A percentile compares a stretch with the other conserved stretches of the same genome.
Conservation (phyloP, 352 stramenopile species). For the Elongisporangium undulatum region DNA sequence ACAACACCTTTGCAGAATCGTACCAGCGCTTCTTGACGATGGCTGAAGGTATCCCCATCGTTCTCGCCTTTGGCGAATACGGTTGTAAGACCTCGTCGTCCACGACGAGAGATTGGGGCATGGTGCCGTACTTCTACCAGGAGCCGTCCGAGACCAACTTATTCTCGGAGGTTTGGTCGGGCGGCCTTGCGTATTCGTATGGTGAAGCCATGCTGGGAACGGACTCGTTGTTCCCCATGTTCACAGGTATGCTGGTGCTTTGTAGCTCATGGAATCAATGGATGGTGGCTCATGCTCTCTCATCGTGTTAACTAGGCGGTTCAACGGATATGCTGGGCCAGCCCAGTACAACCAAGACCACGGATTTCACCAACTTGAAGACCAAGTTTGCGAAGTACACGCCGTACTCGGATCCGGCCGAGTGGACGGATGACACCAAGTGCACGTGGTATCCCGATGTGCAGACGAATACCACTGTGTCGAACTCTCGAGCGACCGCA, state of each 20-base stretch:
- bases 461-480: slow-evolving; percentile 47
- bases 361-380: slow-evolving; percentile 77
- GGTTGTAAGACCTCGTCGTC: slow-evolving; percentile 57
- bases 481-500: slow-evolving; percentile 46
- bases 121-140: slow-evolving; percentile 80
- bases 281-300: slow-evolving; percentile 5
- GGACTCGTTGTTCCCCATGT: slow-evolving; percentile 78
- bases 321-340: slow-evolving; percentile 56
- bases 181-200: slow-evolving; percentile 81
- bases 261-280: background rate
- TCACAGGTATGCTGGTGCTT: slow-evolving; percentile 40
- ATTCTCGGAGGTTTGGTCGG: slow-evolving; percentile 79
- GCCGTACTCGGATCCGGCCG: slow-evolving; percentile 41
- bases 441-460: slow-evolving; percentile 62
- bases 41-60: slow-evolving; percentile 74
- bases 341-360: slow-evolving; percentile 51
- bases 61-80: slow-evolving; percentile 79
- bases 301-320: slow-evolving; percentile 26
- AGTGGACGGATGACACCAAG: slow-evolving; percentile 51
- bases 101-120: slow-evolving; percentile 55
- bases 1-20: slow-evolving; percentile 58
- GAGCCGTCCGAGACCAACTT: slow-evolving; percentile 55
- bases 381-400: slow-evolving; percentile 58
- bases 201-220: slow-evolving; percentile 71
- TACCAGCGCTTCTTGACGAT: slow-evolving; percentile 74